Percentiles rank a stretch among this genome's conserved stretches.
Conservation (phyloP, 306 rosid species). For the Morella rubra region DNA sequence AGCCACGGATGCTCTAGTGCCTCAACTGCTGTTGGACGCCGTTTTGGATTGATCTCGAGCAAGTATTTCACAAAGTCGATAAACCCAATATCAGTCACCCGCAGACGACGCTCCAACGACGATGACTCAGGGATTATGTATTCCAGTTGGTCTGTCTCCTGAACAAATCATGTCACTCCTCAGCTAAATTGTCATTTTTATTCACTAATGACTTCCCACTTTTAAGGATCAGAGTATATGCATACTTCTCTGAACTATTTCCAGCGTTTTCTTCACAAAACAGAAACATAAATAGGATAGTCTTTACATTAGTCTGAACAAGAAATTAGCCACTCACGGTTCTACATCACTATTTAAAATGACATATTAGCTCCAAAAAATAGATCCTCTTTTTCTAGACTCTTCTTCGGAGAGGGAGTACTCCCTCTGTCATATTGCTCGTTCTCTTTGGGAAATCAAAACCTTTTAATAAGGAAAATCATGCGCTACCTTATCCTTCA, state of each 20-base stretch:
- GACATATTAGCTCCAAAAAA: neutral
- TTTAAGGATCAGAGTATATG: neutral
- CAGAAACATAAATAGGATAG: neutral
- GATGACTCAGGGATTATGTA: slow-evolving; percentile 82
- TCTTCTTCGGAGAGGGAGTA: neutral
- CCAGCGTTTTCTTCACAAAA: neutral
- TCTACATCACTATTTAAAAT: neutral
- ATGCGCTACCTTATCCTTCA: neutral
- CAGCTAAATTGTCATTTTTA: slow-evolving; percentile 12
- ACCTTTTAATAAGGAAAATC: neutral
- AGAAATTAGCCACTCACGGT: neutral
- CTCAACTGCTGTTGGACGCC: slow-evolving; percentile 70
- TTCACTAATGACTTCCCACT: neutral
- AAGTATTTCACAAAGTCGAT: slow-evolving; percentile 63
- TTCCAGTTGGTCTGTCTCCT: slow-evolving; percentile 84
- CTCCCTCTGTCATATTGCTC: neutral
- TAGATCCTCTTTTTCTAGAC: neutral
- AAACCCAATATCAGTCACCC: slow-evolving; percentile 53
- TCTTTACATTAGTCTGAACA: neutral
- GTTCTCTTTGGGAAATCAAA: neutral
- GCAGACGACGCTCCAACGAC: slow-evolving; percentile 72
- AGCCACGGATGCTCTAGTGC: slow-evolving; percentile 97
- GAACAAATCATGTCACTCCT: slow-evolving; percentile 19
- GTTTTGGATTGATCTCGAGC: slow-evolving; percentile 70
- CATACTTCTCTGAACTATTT: neutral